Conservation (phyloP, 108 stramenopile genomes). For the Nitzschia palea region DNA sequence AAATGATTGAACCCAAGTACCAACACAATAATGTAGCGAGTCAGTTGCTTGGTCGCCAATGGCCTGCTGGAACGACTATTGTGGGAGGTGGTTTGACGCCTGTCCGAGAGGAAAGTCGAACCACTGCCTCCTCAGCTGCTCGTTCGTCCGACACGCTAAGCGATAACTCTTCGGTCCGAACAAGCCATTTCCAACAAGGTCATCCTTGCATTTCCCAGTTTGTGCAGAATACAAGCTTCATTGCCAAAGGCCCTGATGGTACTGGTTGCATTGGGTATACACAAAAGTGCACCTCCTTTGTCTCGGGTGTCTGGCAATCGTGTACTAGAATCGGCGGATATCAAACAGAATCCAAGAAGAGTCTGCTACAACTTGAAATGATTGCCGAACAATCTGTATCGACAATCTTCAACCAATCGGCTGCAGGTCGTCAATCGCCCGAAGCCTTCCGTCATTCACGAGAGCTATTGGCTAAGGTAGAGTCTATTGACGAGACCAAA, state of each 20-base stretch:
- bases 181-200: constrained; percentile 4
- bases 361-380: constrained; percentile 11
- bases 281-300: constrained; percentile 15
- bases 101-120: background rate
- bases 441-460: constrained; percentile 15
- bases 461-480: constrained; percentile 5
- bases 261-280: constrained; percentile 4
- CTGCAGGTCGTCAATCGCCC: background rate
- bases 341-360: constrained; percentile 13
- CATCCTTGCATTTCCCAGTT: background rate
- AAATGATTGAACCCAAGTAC: too few species aligned
- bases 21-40: background rate
- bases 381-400: constrained; percentile 19
- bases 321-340: constrained; percentile 5
- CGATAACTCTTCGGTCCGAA: constrained; percentile 7
- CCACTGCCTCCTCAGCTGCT: background rate
- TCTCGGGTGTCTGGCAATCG: constrained; percentile 13
- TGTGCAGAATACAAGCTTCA: background rate
- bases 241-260: background rate
- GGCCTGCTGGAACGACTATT: background rate
- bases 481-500: too few species aligned
- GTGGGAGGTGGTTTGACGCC: background rate
- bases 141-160: background rate
- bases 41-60: background rate
- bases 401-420: background rate